Evolutionary conservation across 768 basidiomycete genomes (phyloP), one percentile per base, ranked within the genome.

Genomic region (Amanita pseudoporphyria): DNA sequence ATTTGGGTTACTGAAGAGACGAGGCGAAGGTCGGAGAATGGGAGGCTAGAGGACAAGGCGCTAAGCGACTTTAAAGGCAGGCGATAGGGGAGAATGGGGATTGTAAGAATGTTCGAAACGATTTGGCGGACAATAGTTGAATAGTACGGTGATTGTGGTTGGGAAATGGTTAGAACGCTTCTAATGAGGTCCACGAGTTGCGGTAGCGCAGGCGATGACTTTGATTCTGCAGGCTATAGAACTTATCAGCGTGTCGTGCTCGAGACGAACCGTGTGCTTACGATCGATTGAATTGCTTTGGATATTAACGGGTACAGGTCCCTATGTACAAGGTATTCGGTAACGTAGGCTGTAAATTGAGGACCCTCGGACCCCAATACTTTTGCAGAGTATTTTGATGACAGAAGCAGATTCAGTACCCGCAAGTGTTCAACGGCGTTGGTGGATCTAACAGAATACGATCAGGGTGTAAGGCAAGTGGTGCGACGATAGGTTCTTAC

Each of bases 41-140:
- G 88, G 10, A 94, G 69, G 9, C 72, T 69, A 13, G 79, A 69
- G 13, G 84, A 80, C 35, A 97, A 69, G 19, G 73, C 64, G 3
- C 80, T 78, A 31, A 95, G 73, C 18, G 78, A 73, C 0, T 67
- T 62, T 18, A 82, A 68, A 31, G 79, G 84, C 40, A 86, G 68
- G 6, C 80, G 84, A 62, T 87, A 84, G 1, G 89, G 90, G 0
- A 97, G 73, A 0, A 90, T 67, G 0, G 87, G 85, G 38, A 94
- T 70, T 1, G 82, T 74, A 51, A 95, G 70, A 48, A 94, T 77
- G 52, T 69, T 63, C 13, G 68, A 59, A 47, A 87, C 55, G 24
- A 86, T 57, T 14, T 63, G 58, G 26, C 63, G 54, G 13, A 83
- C 58, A 37, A 70, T 62, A 52, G 53, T 56, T 5, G 62, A 22